Evolutionary conservation across 345 rosid species (phyloP), one percentile per base, ranked within the genome.

Genomic region (Balakata baccata): DNA sequence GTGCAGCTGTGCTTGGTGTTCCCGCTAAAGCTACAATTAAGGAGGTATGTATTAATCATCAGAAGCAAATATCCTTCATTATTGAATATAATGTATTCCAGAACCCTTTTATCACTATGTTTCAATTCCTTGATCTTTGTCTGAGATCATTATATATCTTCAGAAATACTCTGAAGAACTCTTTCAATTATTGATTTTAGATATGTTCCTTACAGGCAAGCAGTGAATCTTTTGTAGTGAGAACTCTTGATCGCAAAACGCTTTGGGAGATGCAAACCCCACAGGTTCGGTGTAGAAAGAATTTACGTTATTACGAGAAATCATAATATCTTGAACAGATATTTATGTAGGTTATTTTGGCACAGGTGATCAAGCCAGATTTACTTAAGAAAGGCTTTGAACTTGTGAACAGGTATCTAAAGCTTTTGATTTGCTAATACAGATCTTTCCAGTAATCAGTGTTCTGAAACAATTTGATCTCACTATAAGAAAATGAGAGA

Each of bases 211-310:
- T 74, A 22, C 89, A 94, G 98, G 97, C 90, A 61, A 88, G 86
- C 67, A 74, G 85, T 43, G 86, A 90, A 64, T 89, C 93, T 14
- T 90, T 90, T 61, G 97, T 94, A 47, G 97, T 86, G 61, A 89
- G 78, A 85, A 94, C 98, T 62, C 88, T 94, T 34, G 95, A 94
- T 76, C 86, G 97, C 25, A 94, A 86, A 79, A 94, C 90, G 14
- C 93, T 92, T 63, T 92, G 98, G 98, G 97, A 94, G 80, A 94
- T 94, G 97, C 97, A 94, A 77, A 92, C 98, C 54, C 98, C 97
- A 61, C 98, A 94, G 97, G 98, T 92, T 80, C 37, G 45, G 20
- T 45, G 12, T 77, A 64, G 18, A 54, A 46, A 45, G 75, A 66
- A 60, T 71, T 14, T 11, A 14, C 51, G 29, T 12, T 23, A 50